Base-by-base conservation (phyloP, 2,329 filamentous ascomycete species). In the Pseudogymnoascus sp. region DNA sequence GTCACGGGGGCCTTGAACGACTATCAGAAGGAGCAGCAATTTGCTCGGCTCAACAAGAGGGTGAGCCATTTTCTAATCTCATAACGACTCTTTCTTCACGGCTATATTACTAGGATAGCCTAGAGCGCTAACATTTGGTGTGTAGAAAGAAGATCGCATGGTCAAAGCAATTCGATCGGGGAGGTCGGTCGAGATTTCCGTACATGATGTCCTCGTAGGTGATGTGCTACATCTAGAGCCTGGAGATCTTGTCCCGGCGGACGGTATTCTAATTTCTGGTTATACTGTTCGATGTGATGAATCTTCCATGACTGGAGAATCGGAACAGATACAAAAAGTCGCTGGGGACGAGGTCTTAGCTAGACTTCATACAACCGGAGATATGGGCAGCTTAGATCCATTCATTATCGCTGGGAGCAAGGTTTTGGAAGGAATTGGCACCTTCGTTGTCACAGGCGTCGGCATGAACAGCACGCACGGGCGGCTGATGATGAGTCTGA, bases 371-470 rank as follows among this genome's bases (percentile, higher is more conserved):
- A 79, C 82, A 1, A 64, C 38, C 60, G 79, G 84, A 64, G 79
- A 79, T n/a, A 75, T 88, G 36, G 80, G 81, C 66, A 89, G 89
- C 70, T 77, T 88, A 65, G 90, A 93, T 69, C 90, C 90, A 0
- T 93, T 93, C 74, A 91, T 93, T 65, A 79, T 93, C 3, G 92
- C 89, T 26, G 90, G 90, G 50, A 87, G 87, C 2, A 91, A 90
- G 68, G 85, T 93, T 11, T 85, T 86, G 0, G 88, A 91, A 70
- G 90, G 90, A 62, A 81, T 91, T 7, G 90, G 90, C 8, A 86
- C 84, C 3, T 93, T 91, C 74, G 74, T 93, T 63, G 89, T 92
- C 63, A 91, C 88, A 1, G 84, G 89, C 3, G 86, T 87, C n/a
- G 90, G 90, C 67, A 80, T 88, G 35, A 83, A 93, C 73, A 90